Evolutionary conservation across 148 eudicot species (phyloP).

Genomic region (Mesembryanthemum crystallinum): DNA sequence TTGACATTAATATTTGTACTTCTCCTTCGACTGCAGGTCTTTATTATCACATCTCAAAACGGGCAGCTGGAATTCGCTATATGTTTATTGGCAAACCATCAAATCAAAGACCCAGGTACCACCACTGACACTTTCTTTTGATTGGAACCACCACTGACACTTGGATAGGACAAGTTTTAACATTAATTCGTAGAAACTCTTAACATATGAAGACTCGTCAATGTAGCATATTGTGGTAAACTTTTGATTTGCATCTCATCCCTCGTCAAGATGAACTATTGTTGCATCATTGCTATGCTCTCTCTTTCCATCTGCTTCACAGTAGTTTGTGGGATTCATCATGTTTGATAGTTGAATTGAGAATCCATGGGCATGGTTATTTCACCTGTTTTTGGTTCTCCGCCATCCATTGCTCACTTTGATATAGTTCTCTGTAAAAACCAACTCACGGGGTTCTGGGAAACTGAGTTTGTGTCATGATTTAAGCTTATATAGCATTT

Average conservation of each 20-base stretch:
- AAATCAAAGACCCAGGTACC: constrained; percentile 89
- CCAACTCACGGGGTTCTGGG: background rate
- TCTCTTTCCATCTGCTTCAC: background rate
- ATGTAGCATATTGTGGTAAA: background rate
- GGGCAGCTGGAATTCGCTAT: constrained; percentile 93
- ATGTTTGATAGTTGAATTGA: background rate
- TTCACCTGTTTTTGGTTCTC: background rate
- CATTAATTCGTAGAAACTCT: background rate
- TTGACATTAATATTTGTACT: constrained; percentile 7
- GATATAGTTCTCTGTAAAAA: background rate
- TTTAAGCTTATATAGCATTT: no score
- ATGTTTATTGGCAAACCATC: constrained; percentile 85
- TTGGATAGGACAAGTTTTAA: background rate
- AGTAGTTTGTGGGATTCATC: background rate
- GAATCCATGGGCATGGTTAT: background rate
- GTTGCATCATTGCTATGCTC: background rate
- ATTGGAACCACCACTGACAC: no score
- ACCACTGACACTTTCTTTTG: no score
- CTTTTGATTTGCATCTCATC: constrained; percentile 7
- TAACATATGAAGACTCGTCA: constrained; percentile 1
- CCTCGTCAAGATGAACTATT: background rate
- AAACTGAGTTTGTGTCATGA: background rate
- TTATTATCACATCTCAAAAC: constrained; percentile 92
- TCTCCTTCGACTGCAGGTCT: constrained; percentile 53
- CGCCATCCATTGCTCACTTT: background rate